Conservation (phyloP, 2,329 filamentous ascomycete genomes). For the Fusarium redolens region DNA sequence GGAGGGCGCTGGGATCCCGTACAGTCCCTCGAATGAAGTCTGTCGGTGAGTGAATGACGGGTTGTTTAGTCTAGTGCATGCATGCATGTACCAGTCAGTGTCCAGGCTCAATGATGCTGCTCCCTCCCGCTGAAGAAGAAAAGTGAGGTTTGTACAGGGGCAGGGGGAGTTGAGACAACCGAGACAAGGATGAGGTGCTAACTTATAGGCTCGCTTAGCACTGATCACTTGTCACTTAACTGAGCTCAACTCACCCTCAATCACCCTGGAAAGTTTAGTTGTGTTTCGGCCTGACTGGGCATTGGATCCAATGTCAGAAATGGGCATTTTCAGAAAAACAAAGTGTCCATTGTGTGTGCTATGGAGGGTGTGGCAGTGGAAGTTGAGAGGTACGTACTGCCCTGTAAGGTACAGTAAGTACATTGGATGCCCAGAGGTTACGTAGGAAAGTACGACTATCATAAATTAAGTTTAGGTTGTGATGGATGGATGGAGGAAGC, state of each 20-base stretch:
- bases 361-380: neutral
- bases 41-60: constrained; percentile 17
- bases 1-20: constrained; percentile 3
- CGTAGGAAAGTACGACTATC: constrained; percentile 2
- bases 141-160: constrained; percentile 9
- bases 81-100: constrained; percentile 1
- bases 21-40: neutral
- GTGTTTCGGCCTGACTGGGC: constrained; percentile 9
- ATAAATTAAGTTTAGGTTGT: constrained; percentile 20
- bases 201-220: constrained; percentile 24
- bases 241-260: constrained; percentile 1
- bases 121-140: constrained; percentile 22
- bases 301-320: constrained; percentile 3
- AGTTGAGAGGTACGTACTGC: constrained; percentile 1
- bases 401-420: neutral
- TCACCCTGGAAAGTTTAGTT: constrained; percentile 7
- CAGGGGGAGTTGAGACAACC: constrained; percentile 3
- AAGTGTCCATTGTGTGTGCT: constrained; percentile 3
- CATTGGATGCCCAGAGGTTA: neutral
- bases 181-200: constrained; percentile 6
- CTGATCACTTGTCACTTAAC: constrained; percentile 34
- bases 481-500: constrained; percentile 1
- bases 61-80: neutral
- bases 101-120: neutral
- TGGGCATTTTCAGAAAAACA: constrained; percentile 23